Evolutionary conservation across 441 rosid species (phyloP), one percentile per base, ranked within the genome.

Genomic region (Manihot esculenta): DNA sequence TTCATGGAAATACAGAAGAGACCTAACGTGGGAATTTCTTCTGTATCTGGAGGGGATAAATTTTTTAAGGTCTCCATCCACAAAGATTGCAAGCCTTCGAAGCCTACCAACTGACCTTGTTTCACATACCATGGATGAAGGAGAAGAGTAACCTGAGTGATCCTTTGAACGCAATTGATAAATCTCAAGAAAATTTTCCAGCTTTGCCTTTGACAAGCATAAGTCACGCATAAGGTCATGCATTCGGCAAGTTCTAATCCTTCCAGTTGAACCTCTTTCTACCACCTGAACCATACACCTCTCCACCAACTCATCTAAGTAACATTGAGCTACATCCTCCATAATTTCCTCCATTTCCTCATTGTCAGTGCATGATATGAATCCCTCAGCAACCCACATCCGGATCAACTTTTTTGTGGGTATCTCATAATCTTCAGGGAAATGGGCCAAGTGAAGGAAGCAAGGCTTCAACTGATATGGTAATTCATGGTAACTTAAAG

Each of bases 191-290:
- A 76, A 76, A 54, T 71, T 76, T 62, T 65, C 74, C 72, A 71
- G 56, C 51, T 61, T 71, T 50, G 79, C 79, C 33, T 71, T 71
- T 8, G 41, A 26, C 56, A 76, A 27, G 50, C 71, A 70, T 11
- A 76, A 59, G 9, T 71, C 79, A 21, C 79, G 66, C 79, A 76
- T 76, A 30, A 76, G 75, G 67, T 76, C 79, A 53, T 76, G 79
- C 75, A 76, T 71, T 9, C 59, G 67, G 17, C 79, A 76, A 51
- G 72, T 71, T 60, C 72, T 60, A 62, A 71, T 76, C 57, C 68
- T 71, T 59, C 74, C 74, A 20, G 67, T 60, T 57, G 67, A 57
- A 17, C 71, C 71, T 11, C 71, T 53, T n/a, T 76, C 50, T 11
- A 55, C 74, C n/a, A 76, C 71, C 58, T 76, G 53, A 71, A 76